Conservation (phyloP, 768 basidiomycete species). For the Trametes coccinea region DNA sequence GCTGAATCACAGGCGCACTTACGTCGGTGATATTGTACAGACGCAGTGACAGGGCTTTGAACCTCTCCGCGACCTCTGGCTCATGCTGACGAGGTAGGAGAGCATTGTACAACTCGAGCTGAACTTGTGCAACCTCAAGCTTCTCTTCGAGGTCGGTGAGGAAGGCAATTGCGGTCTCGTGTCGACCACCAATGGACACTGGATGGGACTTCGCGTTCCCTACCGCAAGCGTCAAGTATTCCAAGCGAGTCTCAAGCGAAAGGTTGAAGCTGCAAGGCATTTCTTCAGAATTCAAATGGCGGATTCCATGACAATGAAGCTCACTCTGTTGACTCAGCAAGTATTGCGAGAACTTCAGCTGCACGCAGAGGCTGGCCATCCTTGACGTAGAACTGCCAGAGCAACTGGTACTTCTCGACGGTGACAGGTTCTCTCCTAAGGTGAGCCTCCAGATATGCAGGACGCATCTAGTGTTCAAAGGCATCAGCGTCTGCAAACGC, state of each 20-base stretch:
- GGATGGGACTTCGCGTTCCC: conserved; percentile 96
- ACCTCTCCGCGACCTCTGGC: conserved; percentile 62
- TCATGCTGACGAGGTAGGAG: conserved; percentile 56
- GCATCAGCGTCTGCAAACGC: neutral
- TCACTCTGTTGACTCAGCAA: conserved; percentile 86
- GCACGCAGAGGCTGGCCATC: conserved; percentile 85
- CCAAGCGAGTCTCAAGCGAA: conserved; percentile 71
- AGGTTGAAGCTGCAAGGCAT: conserved; percentile 55
- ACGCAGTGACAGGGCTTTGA: conserved; percentile 55
- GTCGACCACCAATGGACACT: conserved; percentile 69
- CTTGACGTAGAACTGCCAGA: conserved; percentile 98
- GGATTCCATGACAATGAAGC: conserved; percentile 30
- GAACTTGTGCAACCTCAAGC: conserved; percentile 94
- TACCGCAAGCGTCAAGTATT: conserved; percentile 92
- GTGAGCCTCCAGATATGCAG: conserved; percentile 86
- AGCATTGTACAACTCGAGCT: conserved; percentile 83
- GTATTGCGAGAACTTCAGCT: conserved; percentile 76
- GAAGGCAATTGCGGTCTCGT: conserved; percentile 93
- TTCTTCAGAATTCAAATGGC: neutral
- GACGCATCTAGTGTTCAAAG: conserved; percentile 61
- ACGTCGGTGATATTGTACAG: conserved; percentile 88
- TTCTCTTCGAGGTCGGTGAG: conserved; percentile 95
- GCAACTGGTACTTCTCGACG: conserved; percentile 79
- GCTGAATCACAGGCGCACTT: conserved; percentile 25
- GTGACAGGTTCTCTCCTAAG: conserved; percentile 78